These are phyloP conservation scores for Fallopia convolvulus DNA, from an alignment of 148 eudicot genomes.

Conservation along the genomic window DNA sequence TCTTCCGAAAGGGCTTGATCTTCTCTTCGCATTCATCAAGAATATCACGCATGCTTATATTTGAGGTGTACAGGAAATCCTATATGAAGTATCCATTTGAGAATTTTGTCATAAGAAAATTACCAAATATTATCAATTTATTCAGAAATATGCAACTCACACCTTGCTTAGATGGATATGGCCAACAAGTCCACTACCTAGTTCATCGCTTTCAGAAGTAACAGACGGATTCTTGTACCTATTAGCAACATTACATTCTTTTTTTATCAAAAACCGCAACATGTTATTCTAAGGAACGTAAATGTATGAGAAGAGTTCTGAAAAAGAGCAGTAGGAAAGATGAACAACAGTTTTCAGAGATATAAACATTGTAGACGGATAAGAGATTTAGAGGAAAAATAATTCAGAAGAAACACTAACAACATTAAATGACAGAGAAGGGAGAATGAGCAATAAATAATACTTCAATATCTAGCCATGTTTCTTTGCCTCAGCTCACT, in stretches of 20 bases:
- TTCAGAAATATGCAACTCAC: slow-evolving; percentile 15
- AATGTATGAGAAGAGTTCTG: background rate
- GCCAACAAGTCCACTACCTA: slow-evolving; percentile 65
- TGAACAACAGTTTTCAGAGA: background rate
- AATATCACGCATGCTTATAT: slow-evolving; percentile 43
- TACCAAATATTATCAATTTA: background rate
- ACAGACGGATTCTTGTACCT: slow-evolving; percentile 51
- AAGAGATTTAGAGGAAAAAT: background rate
- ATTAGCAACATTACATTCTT: slow-evolving; percentile 10
- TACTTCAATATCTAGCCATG: background rate
- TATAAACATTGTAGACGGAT: background rate
- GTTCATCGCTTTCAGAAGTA: slow-evolving; percentile 38
- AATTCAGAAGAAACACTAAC: background rate
- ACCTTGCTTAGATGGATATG: slow-evolving; percentile 92
- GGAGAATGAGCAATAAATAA: no score
- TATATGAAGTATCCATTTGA: slow-evolving; percentile 17
- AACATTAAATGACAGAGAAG: background rate
- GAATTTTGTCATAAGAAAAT: background rate
- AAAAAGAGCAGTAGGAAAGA: background rate
- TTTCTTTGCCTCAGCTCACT: background rate
- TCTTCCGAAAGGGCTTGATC: slow-evolving; percentile 42
- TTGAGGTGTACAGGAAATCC: slow-evolving; percentile 40
- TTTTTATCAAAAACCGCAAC: background rate
- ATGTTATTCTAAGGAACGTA: background rate
- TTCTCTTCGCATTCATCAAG: slow-evolving; percentile 54